These are phyloP conservation scores for Fraxinus sp. DNA, from an alignment of 305 asterid species.

Conservation along the genomic window DNA sequence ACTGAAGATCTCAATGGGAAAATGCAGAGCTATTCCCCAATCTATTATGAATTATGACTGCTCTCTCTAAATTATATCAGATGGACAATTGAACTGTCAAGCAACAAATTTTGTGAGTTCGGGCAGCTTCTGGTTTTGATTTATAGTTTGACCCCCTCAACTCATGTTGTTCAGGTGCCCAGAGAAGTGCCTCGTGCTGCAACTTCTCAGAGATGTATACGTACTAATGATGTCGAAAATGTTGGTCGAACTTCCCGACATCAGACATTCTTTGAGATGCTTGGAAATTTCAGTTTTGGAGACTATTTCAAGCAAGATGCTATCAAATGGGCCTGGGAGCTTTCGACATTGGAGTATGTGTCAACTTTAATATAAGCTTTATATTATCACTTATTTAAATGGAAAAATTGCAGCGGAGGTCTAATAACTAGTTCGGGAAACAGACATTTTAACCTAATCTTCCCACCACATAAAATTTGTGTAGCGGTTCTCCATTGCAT, in stretches of 20 bases:
- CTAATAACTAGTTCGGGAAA: background rate
- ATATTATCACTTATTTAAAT: slow-evolving; percentile 1
- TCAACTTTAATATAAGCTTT: slow-evolving; percentile 19
- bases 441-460: background rate
- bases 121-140: slow-evolving; percentile 8
- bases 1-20: background rate
- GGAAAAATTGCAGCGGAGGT: background rate
- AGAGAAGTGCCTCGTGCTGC: slow-evolving; percentile 87
- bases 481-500: background rate
- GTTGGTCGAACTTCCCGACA: slow-evolving; percentile 93
- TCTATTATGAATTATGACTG: background rate
- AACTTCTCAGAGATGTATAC: slow-evolving; percentile 92
- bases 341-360: slow-evolving; percentile 73
- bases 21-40: background rate
- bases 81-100: background rate
- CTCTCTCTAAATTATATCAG: background rate
- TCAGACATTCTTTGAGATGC: slow-evolving; percentile 98
- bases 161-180: slow-evolving; percentile 58
- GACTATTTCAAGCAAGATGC: slow-evolving; percentile 95
- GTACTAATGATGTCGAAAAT: slow-evolving; percentile 90
- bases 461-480: background rate
- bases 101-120: background rate
- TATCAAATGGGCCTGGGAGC: slow-evolving; percentile 98
- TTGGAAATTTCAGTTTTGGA: slow-evolving; percentile 96
- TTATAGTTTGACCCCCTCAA: slow-evolving; percentile 23